Conservation (phyloP, 306 rosid species). For the Benincasa hispida region DNA sequence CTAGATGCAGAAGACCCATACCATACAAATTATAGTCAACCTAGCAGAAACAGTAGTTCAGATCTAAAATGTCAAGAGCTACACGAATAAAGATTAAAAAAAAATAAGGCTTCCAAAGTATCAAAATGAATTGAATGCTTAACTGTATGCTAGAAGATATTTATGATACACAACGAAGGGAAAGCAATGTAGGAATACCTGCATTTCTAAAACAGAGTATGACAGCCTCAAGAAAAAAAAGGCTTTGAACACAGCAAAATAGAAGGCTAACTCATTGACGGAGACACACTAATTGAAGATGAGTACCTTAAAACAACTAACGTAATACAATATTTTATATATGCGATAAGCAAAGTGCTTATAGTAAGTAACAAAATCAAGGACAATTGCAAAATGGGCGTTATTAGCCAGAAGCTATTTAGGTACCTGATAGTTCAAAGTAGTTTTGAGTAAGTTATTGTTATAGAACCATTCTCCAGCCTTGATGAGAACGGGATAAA, state of each 20-base stretch:
- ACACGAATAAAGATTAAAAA: neutral
- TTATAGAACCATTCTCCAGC: neutral
- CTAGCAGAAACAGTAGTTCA: slow-evolving; percentile 10
- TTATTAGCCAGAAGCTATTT: neutral
- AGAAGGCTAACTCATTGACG: neutral
- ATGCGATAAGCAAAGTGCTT: neutral
- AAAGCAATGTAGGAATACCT: neutral
- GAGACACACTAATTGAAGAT: neutral
- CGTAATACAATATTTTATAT: neutral
- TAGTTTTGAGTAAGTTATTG: neutral
- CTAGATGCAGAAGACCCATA: slow-evolving; percentile 76
- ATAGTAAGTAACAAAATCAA: neutral
- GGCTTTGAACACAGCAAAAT: neutral
- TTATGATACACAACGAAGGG: neutral
- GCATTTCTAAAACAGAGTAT: neutral
- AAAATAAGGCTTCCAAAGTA: neutral
- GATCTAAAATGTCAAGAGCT: neutral
- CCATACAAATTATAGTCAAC: slow-evolving; percentile 57
- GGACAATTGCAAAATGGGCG: neutral
- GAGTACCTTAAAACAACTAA: neutral
- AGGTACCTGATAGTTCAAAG: neutral
- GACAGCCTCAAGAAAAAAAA: neutral
- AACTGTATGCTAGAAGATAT: neutral
- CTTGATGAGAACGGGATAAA: neutral
- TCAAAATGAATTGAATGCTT: neutral